Evolutionary conservation across 192 early-diverging fungal genomes (phyloP).

Genomic region (Umbelopsis isabellina): DNA sequence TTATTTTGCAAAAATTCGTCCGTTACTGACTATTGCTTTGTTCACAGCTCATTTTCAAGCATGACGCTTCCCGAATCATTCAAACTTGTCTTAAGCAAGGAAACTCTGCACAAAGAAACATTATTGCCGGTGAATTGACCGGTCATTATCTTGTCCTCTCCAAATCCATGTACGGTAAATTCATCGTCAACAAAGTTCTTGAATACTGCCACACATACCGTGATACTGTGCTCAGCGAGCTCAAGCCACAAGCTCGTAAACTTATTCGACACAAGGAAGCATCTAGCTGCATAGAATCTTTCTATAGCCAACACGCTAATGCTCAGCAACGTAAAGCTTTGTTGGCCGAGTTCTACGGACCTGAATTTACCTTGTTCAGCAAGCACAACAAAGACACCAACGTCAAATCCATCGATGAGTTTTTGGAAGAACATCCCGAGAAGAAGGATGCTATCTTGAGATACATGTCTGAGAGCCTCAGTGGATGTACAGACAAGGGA

Average conservation of each 20-base stretch:
- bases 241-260: slow-evolving; percentile 81
- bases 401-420: slow-evolving; percentile 53
- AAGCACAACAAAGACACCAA: slow-evolving; percentile 49
- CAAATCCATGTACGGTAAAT: slow-evolving; percentile 83
- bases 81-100: slow-evolving; percentile 94
- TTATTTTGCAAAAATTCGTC: neutral
- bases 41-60: slow-evolving; percentile 83
- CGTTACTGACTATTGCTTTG: slow-evolving; percentile 23
- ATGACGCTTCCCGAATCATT: slow-evolving; percentile 92
- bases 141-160: slow-evolving; percentile 77
- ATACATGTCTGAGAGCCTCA: slow-evolving; percentile 69
- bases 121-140: slow-evolving; percentile 80
- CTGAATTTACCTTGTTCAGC: slow-evolving; percentile 82
- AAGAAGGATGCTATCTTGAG: slow-evolving; percentile 76
- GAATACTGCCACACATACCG: slow-evolving; percentile 80
- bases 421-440: slow-evolving; percentile 64
- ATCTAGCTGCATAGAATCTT: slow-evolving; percentile 81
- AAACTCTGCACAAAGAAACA: slow-evolving; percentile 68
- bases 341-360: slow-evolving; percentile 93
- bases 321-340: slow-evolving; percentile 70
- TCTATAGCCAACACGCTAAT: slow-evolving; percentile 82
- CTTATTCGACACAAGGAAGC: slow-evolving; percentile 90
- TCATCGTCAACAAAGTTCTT: slow-evolving; percentile 85
- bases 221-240: slow-evolving; percentile 72
- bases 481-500: slow-evolving; percentile 81